Base-by-base conservation (phyloP, 169 alveolate species). In the Eimeria tenella region DNA sequence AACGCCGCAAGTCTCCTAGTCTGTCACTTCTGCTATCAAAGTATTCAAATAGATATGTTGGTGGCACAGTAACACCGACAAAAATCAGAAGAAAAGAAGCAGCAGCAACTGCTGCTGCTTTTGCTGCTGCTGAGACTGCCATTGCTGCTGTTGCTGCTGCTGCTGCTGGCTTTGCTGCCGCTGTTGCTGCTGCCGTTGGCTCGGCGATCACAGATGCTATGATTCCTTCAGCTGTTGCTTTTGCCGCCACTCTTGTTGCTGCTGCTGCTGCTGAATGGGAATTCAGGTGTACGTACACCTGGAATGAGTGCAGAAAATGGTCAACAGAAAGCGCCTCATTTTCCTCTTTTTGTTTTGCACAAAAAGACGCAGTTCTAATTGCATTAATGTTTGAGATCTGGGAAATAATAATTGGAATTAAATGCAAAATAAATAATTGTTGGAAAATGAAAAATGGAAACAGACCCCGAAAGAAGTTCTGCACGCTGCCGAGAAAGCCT, bases 391-490 rank as follows among this genome's bases (percentile, higher is more conserved):
- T 50, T 75, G 60, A 75, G 86, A 52, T 75, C 86, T 75, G 63
- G 13, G 4, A 50, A 68, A 4, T 0, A n/a, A 42, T 42, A 42
- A 13, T 11, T 31, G 55, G 31, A 50, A 13, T 75, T 13, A 15
- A 42, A 7, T 31, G 11, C 42, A 42, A 5, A 9, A 75, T 10
- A 52, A 50, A 62, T 15, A 50, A 8, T 15, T 9, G 60, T 25
- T 4, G 7, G 4, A 17, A 60, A 49, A 49, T 49, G 1, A 15
- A 56, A 7, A 60, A 4, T 60, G 21, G 19, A 23, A 7, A 13
- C 90, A 5, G 49, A 89, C 94, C 94, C 79, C 65, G 94, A 25
- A 89, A 53, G 79, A 89, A 89, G 0, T 63, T 71, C 62, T 89
- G 52, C 3, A 82, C 88, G 6, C 94, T 60, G 21, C 94, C 94